phyloP scores from a whole-genome alignment of 2,329 filamentous ascomycete genomes.

The Colletotrichum sp. region DNA sequence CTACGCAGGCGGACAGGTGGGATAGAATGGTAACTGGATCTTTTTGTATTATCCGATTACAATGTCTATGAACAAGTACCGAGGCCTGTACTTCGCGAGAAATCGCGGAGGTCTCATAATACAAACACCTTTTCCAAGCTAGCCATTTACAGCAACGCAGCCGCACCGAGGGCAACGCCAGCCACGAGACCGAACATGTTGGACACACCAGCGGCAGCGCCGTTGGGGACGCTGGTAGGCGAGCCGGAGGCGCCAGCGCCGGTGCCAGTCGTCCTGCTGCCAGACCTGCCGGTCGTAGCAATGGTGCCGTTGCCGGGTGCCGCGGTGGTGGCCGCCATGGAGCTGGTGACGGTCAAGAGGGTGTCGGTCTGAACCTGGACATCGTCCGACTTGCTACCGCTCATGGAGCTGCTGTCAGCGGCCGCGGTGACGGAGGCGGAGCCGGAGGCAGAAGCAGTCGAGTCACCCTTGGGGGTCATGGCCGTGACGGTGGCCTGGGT shows the following conservation, averaged over 20 bases:
- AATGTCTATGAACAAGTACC: not conserved
- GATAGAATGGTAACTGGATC: not conserved
- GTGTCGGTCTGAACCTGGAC: not conserved
- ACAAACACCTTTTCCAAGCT: not conserved
- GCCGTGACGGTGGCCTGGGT: not conserved
- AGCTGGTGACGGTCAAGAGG: not conserved
- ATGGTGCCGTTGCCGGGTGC: not conserved
- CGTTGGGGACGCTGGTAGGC: not conserved
- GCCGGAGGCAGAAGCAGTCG: not conserved
- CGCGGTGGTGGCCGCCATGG: not conserved
- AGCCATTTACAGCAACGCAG: not conserved
- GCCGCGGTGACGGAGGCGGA: not conserved
- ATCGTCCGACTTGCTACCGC: not conserved
- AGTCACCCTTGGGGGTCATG: not conserved
- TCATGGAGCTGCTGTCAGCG: not conserved
- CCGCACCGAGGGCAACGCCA: not conserved
- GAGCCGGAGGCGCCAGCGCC: not conserved
- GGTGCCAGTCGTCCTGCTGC: not conserved
- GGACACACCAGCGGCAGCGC: not conserved
- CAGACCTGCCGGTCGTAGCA: not conserved
- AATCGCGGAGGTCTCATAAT: not conserved
- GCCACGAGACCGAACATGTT: not conserved
- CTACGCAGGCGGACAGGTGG: constrained; percentile 16
- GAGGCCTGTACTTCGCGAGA: not conserved
- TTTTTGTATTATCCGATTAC: not conserved